phyloP scores from a whole-genome alignment of 768 basidiomycete genomes.

The Kwoniella sp. region DNA sequence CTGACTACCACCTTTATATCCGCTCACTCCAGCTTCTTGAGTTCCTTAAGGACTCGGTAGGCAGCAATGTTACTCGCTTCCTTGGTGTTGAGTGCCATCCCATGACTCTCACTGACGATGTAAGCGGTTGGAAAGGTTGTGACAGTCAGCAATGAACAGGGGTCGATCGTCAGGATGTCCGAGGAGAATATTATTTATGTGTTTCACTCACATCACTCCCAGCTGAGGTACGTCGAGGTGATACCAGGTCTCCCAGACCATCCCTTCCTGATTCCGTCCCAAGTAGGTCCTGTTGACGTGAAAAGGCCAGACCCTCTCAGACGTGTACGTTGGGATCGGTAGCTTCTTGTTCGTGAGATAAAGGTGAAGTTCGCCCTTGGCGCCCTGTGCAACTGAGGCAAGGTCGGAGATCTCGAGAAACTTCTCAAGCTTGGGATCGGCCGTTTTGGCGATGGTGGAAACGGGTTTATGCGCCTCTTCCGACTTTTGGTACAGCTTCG shows the following conservation, averaged over 20 bases:
- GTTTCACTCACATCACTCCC: conserved; percentile 5
- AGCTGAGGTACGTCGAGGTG: not conserved
- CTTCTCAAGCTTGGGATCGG: not conserved
- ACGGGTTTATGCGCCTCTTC: not conserved
- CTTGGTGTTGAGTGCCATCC: conserved; percentile 8
- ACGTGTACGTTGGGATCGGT: conserved; percentile 1
- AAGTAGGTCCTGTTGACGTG: not conserved
- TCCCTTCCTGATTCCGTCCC: not conserved
- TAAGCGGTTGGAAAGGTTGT: too few relatives aligned
- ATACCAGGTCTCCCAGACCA: conserved; percentile 8
- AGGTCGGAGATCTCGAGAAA: not conserved
- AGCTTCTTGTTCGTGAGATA: conserved; percentile 6
- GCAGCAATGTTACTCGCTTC: conserved; percentile 20
- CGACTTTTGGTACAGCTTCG: not conserved
- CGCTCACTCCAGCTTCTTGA: conserved; percentile 1
- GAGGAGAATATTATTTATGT: not conserved
- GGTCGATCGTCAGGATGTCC: too few relatives aligned
- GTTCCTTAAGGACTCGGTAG: conserved; percentile 8
- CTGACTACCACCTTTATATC: too few relatives aligned
- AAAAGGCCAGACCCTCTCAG: conserved; percentile 11
- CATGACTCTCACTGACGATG: conserved; percentile 6
- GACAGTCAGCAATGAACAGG: too few relatives aligned
- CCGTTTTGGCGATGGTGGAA: not conserved
- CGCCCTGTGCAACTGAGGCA: not conserved
- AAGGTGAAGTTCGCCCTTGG: conserved; percentile 9